A percentile compares a stretch with the other conserved stretches of the same genome.
Evolutionary conservation across 108 stramenopile genomes (phyloP).

Genomic region (Hondaea fermentalgiana): DNA sequence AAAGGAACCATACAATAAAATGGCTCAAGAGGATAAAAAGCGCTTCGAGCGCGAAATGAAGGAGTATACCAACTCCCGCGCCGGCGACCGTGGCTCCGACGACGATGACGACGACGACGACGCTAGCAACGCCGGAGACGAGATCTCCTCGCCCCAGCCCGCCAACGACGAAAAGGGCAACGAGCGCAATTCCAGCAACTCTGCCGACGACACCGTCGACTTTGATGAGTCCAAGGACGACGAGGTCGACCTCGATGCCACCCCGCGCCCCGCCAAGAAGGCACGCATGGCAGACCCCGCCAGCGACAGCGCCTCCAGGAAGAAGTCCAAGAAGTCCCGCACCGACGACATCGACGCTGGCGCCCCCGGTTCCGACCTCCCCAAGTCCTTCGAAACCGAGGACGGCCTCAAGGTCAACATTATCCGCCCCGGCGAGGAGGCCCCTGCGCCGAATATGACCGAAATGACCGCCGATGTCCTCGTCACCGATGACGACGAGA

Average conservation of each 20-base stretch:
- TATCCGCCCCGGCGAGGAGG: not conserved
- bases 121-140: not conserved
- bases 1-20: not conserved
- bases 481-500: conserved; percentile 12
- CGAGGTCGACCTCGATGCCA: not conserved
- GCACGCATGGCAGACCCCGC: not conserved
- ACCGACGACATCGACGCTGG: not conserved
- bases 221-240: not conserved
- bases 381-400: not conserved
- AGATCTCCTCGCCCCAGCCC: too few species aligned
- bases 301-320: too few species aligned
- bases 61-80: not conserved
- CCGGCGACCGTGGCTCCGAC: not conserved
- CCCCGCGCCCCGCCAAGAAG: not conserved
- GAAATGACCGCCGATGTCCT: not conserved
- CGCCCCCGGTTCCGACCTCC: not conserved
- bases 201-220: not conserved
- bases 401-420: conserved; percentile 1
- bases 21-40: not conserved
- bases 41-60: conserved; percentile 14
- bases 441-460: not conserved
- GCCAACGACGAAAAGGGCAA: not conserved
- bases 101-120: not conserved
- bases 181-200: not conserved
- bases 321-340: too few species aligned